Base-by-base conservation (phyloP, 306 rosid species). In the Pterocarpus macrocarpus region DNA sequence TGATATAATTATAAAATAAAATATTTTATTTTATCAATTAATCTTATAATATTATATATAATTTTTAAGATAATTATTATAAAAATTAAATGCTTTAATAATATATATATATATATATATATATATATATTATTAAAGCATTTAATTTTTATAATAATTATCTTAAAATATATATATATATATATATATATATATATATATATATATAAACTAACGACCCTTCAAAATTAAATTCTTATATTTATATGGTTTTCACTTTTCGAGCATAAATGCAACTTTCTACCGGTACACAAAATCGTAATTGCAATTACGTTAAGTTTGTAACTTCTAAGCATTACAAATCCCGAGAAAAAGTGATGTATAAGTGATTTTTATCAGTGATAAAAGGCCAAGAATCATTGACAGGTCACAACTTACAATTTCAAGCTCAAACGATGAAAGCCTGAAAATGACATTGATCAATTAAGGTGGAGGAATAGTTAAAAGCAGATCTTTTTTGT, bases 401-500 rank as follows among this genome's bases (percentile, higher is more conserved):
- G 63, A 34, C 49, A 43, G 2, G 49, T 45, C 50, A 50, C 15
- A 12, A n/a, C 55, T 9, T 22, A 9, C n/a, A 7, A 35, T 39
- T 77, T 65, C 15, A 50, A 76, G 43, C 38, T 49, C 53, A 52
- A 77, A 39, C 74, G 33, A 65, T 30, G 61, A 36, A 77, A n/a
- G 15, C 38, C 34, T 35, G 80, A 49, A 64, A 76, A 41, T 11
- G 80, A 34, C 71, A 34, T 15, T 17, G 11, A 39, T 39, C 1
- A 22, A 15, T 41, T 4, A 67, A 44, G 36, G 57, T 0, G 53
- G 63, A 43, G 8, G 53, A 34, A 34, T 9, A 71, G 8, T 1
- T 9, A 71, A 68, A 38, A 7, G 17, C 56, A 9, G 8, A 0
- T 4, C 12, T 63, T 12, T 33, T 5, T 13, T 61, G 22, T 22